Conservation (phyloP, 2,329 filamentous ascomycete genomes). For the Graphilbum sp. region DNA sequence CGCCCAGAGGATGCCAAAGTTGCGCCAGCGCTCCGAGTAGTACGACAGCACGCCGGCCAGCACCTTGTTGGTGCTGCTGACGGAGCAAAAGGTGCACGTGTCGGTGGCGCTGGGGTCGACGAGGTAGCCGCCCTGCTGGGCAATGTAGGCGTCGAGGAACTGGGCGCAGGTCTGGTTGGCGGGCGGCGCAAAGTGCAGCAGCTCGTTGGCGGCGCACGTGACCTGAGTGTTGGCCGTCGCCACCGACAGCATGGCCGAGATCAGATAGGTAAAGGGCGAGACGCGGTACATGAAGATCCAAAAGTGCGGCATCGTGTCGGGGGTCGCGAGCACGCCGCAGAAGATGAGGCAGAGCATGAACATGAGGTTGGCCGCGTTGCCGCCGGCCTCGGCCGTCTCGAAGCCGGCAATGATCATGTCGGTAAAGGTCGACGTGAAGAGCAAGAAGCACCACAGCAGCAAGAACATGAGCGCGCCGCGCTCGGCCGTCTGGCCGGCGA, state of each 20-base stretch:
- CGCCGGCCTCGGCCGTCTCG: constrained; percentile 51
- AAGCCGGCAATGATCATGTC: constrained; percentile 59
- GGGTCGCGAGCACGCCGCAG: constrained; percentile 43
- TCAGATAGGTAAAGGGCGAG: constrained; percentile 69
- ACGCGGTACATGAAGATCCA: constrained; percentile 76
- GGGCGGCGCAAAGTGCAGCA: constrained; percentile 47
- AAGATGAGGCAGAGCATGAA: constrained; percentile 44
- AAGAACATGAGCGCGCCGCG: constrained; percentile 70
- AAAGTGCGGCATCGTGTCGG: constrained; percentile 45
- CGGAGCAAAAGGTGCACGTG: constrained; percentile 38
- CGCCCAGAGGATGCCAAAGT: constrained; percentile 44
- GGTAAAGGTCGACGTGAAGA: constrained; percentile 57
- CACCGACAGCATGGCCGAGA: constrained; percentile 53
- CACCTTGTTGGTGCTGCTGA: constrained; percentile 34
- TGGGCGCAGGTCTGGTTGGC: constrained; percentile 37
- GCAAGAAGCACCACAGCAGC: constrained; percentile 59
- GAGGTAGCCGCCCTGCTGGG: constrained; percentile 34
- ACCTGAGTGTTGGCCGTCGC: constrained; percentile 53
- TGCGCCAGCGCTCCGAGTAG: constrained; percentile 48
- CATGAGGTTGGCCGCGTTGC: constrained; percentile 42
- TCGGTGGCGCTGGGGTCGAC: constrained; percentile 27
- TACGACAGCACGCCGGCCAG: constrained; percentile 29
- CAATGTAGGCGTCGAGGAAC: constrained; percentile 39
- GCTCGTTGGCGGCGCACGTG: constrained; percentile 52
- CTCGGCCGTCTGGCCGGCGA: constrained; percentile 42